A percentile compares a stretch with the other conserved stretches of the same genome.
phyloP scores from a whole-genome alignment of 2,329 filamentous ascomycete species.

The Decorospora gaudefroyi region DNA sequence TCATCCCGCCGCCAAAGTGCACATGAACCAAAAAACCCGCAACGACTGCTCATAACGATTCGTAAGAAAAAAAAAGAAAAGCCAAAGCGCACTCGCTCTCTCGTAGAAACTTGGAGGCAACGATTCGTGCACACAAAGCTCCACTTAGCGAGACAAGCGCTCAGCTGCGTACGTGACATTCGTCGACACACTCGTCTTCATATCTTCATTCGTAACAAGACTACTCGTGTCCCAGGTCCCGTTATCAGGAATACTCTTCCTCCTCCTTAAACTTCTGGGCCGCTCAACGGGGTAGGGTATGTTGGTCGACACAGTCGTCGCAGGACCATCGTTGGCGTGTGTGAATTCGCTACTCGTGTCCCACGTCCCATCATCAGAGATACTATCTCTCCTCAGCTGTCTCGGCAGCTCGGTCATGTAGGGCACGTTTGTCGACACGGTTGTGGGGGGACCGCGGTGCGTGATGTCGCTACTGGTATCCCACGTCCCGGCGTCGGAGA shows the following conservation, averaged over 20 bases:
- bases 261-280: conserved; percentile 6
- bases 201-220: conserved; percentile 13
- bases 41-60: too few relatives aligned
- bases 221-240: conserved; percentile 16
- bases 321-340: conserved; percentile 12
- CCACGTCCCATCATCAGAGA: conserved; percentile 14
- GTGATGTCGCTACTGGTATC: conserved; percentile 5
- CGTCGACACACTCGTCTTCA: conserved; percentile 14
- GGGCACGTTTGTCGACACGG: conserved; percentile 12
- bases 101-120: too few relatives aligned
- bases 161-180: conserved; percentile 9
- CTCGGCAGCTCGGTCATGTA: conserved; percentile 4
- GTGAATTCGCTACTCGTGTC: conserved; percentile 15
- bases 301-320: conserved; percentile 9
- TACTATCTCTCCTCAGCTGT: conserved; percentile 10
- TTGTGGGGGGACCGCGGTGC: conserved; percentile 7
- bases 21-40: not conserved
- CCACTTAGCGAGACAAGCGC: conserved; percentile 3
- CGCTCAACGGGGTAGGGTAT: conserved; percentile 6
- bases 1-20: not conserved
- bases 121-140: too few relatives aligned
- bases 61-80: conserved; percentile 2
- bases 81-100: conserved; percentile 1
- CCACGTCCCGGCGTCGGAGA: conserved; percentile 10
- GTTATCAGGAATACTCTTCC: conserved; percentile 7